Conservation (phyloP, 768 basidiomycete genomes). For the Sporobolomyces phaffii region DNA sequence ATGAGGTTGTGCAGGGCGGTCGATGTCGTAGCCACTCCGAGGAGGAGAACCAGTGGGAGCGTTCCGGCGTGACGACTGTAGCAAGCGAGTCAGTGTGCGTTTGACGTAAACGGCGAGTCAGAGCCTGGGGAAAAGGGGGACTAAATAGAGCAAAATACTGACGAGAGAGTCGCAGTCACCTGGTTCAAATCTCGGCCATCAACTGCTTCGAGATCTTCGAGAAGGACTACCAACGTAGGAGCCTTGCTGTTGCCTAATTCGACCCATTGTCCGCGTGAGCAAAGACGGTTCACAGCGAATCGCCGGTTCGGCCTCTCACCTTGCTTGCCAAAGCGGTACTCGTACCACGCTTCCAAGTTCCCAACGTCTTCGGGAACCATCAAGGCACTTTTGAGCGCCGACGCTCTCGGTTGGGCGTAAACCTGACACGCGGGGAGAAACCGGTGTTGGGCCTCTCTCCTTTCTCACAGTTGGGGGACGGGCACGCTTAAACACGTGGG, state of each 20-base stretch:
- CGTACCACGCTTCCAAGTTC: constrained; percentile 33
- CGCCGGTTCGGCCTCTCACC: not conserved
- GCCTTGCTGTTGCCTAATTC: not conserved
- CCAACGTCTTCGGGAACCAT: constrained; percentile 32
- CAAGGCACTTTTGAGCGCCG: constrained; percentile 6
- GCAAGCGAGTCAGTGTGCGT: not conserved
- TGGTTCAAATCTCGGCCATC: constrained; percentile 27
- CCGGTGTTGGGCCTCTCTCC: not conserved
- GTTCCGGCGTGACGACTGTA: not conserved
- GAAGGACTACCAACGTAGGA: constrained; percentile 20
- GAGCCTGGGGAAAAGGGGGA: no score
- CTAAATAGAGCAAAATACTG: no score
- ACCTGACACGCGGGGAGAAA: not conserved
- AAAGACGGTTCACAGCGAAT: not conserved
- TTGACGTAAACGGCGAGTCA: no score
- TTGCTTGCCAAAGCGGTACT: constrained; percentile 1
- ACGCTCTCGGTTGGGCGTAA: not conserved
- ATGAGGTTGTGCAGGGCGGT: constrained; percentile 15
- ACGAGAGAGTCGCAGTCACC: constrained; percentile 24
- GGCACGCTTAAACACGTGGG: not conserved
- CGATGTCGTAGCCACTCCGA: constrained; percentile 30
- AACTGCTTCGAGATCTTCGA: constrained; percentile 37
- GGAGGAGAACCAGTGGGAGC: constrained; percentile 27
- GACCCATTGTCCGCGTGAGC: not conserved
- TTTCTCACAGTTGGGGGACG: no score